phyloP scores from a whole-genome alignment of 352 stramenopile genomes.

The Pythium graminicola region DNA sequence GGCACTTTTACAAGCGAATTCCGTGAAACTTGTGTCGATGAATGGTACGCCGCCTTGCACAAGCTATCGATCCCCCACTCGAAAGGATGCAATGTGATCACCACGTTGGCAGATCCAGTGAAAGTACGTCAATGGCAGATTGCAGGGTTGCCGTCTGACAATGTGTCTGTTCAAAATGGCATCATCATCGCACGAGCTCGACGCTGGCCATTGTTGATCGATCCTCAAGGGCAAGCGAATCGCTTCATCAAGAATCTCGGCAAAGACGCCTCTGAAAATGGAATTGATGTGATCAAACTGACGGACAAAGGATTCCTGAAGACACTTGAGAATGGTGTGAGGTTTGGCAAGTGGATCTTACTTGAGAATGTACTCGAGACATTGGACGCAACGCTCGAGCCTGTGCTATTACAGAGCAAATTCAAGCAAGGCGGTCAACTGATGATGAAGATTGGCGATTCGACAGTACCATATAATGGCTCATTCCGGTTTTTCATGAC shows the following conservation, averaged over 20 bases:
- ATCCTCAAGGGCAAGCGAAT: constrained; percentile 90
- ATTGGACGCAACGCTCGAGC: constrained; percentile 86
- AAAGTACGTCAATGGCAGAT: constrained; percentile 88
- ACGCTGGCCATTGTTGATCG: constrained; percentile 87
- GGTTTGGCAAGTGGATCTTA: constrained; percentile 88
- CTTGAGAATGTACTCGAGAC: constrained; percentile 88
- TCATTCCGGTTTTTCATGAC: constrained; percentile 90
- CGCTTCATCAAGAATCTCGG: constrained; percentile 89
- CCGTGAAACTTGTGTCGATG: constrained; percentile 51
- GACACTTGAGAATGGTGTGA: constrained; percentile 84
- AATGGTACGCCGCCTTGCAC: constrained; percentile 58
- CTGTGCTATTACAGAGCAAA: constrained; percentile 86
- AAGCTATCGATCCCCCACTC: constrained; percentile 66
- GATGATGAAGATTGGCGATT: constrained; percentile 89
- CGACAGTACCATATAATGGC: constrained; percentile 89
- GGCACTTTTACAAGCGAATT: constrained; percentile 86
- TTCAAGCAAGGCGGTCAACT: constrained; percentile 91
- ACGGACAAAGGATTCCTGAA: constrained; percentile 84
- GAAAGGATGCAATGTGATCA: constrained; percentile 74
- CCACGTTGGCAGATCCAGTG: constrained; percentile 80
- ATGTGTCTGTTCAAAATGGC: constrained; percentile 91
- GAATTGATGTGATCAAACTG: constrained; percentile 90
- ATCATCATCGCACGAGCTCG: constrained; percentile 86
- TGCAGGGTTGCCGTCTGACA: constrained; percentile 77
- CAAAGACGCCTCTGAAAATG: constrained; percentile 80